These are phyloP conservation scores for Biscogniauxia sp. DNA, from an alignment of 2,329 filamentous ascomycete genomes.

Conservation along the genomic window DNA sequence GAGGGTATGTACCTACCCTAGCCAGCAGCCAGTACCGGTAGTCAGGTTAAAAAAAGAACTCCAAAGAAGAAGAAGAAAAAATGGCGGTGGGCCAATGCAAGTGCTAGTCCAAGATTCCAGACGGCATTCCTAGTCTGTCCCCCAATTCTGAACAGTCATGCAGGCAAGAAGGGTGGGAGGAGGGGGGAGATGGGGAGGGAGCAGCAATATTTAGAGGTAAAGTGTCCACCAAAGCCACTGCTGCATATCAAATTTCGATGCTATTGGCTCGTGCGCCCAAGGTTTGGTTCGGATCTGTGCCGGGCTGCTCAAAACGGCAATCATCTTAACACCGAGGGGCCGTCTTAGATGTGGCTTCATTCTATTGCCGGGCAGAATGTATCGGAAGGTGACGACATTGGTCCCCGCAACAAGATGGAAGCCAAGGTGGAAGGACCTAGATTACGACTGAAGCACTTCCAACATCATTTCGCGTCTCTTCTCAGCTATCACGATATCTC, in stretches of 20 bases:
- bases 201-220: background rate
- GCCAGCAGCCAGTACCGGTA: background rate
- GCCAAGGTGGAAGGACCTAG: background rate
- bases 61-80: background rate
- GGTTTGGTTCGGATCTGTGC: background rate
- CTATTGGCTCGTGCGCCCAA: background rate
- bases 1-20: background rate
- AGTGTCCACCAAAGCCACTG: background rate
- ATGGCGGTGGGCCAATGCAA: background rate
- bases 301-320: background rate
- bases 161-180: background rate
- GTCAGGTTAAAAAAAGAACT: background rate
- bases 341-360: background rate
- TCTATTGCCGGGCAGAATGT: background rate
- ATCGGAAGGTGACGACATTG: background rate
- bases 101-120: background rate
- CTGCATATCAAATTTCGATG: background rate
- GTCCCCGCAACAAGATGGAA: too few relatives aligned
- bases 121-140: background rate
- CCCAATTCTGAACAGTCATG: background rate
- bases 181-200: background rate
- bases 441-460: too few relatives aligned
- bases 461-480: background rate
- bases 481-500: background rate
- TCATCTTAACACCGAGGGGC: background rate